A percentile compares a stretch with the other conserved stretches of the same genome.
phyloP scores from a whole-genome alignment of 2,329 filamentous ascomycete genomes.

The Byssothecium circinans region DNA sequence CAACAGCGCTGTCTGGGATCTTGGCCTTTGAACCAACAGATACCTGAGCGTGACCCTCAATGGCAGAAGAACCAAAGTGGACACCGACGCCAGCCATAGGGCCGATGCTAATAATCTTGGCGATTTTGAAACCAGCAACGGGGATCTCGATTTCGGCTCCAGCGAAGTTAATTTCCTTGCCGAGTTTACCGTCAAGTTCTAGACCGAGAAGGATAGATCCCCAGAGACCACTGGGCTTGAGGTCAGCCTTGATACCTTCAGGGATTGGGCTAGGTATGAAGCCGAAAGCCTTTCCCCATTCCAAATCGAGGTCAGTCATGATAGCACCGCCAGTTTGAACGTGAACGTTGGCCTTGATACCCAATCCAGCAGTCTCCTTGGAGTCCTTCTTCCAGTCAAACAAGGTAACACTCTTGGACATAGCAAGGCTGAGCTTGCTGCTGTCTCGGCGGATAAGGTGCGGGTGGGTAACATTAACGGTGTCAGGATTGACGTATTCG shows the following conservation, averaged over 20 bases:
- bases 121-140: constrained; percentile 22
- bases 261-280: constrained; percentile 6
- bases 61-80: constrained; percentile 21
- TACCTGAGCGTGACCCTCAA: constrained; percentile 17
- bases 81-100: constrained; percentile 25
- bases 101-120: constrained; percentile 20
- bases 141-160: constrained; percentile 27
- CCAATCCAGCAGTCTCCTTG: constrained; percentile 17
- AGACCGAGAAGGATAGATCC: constrained; percentile 18
- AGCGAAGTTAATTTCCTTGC: constrained; percentile 22
- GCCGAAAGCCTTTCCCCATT: not conserved
- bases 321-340: constrained; percentile 20
- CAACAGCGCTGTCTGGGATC: constrained; percentile 19
- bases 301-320: constrained; percentile 24
- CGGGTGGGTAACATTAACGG: constrained; percentile 22
- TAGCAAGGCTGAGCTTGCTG: constrained; percentile 18
- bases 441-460: constrained; percentile 16
- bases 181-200: constrained; percentile 21
- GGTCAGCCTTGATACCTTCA: constrained; percentile 10
- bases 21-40: constrained; percentile 22
- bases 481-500: constrained; percentile 18
- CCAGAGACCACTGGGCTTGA: constrained; percentile 22
- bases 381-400: constrained; percentile 25
- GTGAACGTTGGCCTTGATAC: constrained; percentile 19
- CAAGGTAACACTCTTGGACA: constrained; percentile 11